phyloP scores from a whole-genome alignment of 345 rosid species.

The Dovyalis caffra region DNA sequence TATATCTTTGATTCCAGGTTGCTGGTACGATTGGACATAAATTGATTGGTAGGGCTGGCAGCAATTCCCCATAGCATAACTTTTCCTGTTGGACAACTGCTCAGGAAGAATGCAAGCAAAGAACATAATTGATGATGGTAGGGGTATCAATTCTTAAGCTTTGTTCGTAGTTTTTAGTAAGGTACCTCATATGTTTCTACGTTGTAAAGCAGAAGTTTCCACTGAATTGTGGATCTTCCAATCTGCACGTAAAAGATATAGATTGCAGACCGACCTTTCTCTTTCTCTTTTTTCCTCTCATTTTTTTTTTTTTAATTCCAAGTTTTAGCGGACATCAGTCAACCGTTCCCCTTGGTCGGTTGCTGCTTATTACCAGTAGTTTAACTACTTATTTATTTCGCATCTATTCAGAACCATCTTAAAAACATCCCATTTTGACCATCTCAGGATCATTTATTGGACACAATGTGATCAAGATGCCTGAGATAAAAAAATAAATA shows the following conservation, averaged over 20 bases:
- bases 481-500: neutral
- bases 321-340: neutral
- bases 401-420: neutral
- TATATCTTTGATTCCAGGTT: slow-evolving; percentile 30
- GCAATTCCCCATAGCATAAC: slow-evolving; percentile 10
- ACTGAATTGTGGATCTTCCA: neutral
- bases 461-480: neutral
- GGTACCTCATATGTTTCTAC: neutral
- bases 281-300: neutral
- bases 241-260: neutral
- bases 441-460: neutral
- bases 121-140: neutral
- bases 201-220: slow-evolving; percentile 10
- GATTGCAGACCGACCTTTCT: too few relatives aligned
- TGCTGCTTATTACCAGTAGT: neutral
- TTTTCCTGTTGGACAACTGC: slow-evolving; percentile 1
- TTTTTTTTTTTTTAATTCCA: neutral
- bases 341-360: neutral
- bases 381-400: neutral
- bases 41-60: slow-evolving; percentile 21
- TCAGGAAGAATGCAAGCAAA: slow-evolving; percentile 11
- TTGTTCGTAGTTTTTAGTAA: neutral
- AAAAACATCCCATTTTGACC: neutral
- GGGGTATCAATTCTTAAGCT: neutral
- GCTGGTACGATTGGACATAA: slow-evolving; percentile 45